A percentile compares a stretch with the other conserved stretches of the same genome.
phyloP scores from a whole-genome alignment of 306 rosid genomes.

The Cucumis cinereus region DNA sequence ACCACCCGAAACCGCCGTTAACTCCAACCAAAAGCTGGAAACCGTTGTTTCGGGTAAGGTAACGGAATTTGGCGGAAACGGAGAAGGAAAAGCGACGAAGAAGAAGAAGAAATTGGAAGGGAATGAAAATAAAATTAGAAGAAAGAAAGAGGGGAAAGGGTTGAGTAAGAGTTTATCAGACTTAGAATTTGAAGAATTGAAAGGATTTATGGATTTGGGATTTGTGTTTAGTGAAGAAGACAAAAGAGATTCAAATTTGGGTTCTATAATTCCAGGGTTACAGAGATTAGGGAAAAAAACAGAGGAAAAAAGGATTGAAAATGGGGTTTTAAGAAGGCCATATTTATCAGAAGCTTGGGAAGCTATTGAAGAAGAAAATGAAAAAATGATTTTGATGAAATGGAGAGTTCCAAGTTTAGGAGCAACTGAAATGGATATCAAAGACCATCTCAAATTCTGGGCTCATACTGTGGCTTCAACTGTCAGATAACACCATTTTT shows the following conservation, averaged over 20 bases:
- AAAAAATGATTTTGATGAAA: constrained; percentile 17
- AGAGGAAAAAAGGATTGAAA: background rate
- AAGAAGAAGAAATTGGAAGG: constrained; percentile 4
- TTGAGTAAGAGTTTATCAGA: constrained; percentile 43
- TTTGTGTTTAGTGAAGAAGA: constrained; percentile 66
- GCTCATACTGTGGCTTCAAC: constrained; percentile 68
- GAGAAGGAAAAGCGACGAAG: background rate
- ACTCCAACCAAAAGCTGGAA: constrained; percentile 23
- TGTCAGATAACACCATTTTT: constrained; percentile 25
- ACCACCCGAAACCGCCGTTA: background rate
- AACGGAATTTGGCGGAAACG: constrained; percentile 12
- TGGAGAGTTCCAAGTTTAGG: constrained; percentile 42
- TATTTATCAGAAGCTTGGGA: constrained; percentile 82
- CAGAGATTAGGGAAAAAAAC: constrained; percentile 35
- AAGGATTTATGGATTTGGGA: constrained; percentile 93
- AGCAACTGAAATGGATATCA: constrained; percentile 39
- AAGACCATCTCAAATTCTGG: constrained; percentile 53
- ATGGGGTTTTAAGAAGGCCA: constrained; percentile 36
- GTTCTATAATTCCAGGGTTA: constrained; percentile 55
- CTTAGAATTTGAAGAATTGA: constrained; percentile 61
- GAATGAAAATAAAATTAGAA: background rate
- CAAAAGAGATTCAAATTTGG: constrained; percentile 32
- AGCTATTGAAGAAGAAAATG: constrained; percentile 23
- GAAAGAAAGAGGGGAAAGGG: background rate
- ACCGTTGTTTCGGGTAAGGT: constrained; percentile 37